Evolutionary conservation across 805 yeast genomes (phyloP).

Genomic region (Maudiozyma barnettii): DNA sequence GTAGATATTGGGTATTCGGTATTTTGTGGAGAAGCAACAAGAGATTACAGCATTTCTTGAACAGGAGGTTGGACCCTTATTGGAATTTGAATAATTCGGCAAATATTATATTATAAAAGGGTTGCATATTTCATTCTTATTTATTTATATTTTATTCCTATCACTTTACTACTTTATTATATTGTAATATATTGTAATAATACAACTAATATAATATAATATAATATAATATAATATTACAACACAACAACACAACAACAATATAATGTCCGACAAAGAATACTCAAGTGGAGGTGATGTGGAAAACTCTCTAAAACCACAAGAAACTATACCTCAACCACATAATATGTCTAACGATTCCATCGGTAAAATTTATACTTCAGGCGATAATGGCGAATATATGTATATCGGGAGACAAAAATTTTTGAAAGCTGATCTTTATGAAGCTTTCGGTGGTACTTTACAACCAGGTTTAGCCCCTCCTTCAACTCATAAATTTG

Average conservation of each 20-base stretch:
- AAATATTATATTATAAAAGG: too few species aligned
- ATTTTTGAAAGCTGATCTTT: slow-evolving; percentile 51
- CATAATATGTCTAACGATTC: slow-evolving; percentile 4
- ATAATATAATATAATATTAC: background rate
- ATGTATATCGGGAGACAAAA: slow-evolving; percentile 64
- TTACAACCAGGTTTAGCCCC: slow-evolving; percentile 58
- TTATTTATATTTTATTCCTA: too few species aligned
- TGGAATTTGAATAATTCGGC: too few species aligned
- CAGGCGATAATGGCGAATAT: slow-evolving; percentile 49
- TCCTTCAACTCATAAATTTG: slow-evolving; percentile 51
- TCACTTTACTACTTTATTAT: too few species aligned
- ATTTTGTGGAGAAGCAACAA: too few species aligned
- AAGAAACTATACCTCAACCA: slow-evolving; percentile 1
- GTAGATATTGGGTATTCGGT: too few species aligned
- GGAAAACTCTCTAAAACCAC: slow-evolving; percentile 5
- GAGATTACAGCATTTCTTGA: too few species aligned
- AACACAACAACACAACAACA: background rate
- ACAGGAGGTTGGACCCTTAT: too few species aligned
- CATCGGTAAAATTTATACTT: slow-evolving; percentile 24
- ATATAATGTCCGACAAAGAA: slow-evolving; percentile 12
- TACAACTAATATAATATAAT: background rate
- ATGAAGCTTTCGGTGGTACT: slow-evolving; percentile 74
- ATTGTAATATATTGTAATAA: too few species aligned
- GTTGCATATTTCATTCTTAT: too few species aligned
- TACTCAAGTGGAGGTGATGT: slow-evolving; percentile 7